These are phyloP conservation scores for Candida awuae DNA, from an alignment of 805 yeast genomes.

Conservation along the genomic window DNA sequence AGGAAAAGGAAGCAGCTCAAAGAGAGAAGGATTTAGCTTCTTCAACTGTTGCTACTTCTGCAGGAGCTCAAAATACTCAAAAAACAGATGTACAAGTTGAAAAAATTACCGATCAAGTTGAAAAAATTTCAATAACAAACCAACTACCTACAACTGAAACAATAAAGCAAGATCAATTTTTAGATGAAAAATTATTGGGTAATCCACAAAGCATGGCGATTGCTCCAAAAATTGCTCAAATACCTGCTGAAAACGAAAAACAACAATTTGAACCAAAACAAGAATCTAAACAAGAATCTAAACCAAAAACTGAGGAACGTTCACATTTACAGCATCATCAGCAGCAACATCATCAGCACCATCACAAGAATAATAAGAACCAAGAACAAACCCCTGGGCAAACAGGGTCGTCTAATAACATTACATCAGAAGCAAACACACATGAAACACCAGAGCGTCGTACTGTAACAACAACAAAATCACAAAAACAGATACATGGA, in stretches of 20 bases:
- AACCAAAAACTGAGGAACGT: not conserved
- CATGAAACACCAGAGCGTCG: constrained; percentile 29
- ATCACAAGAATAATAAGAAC: constrained; percentile 12
- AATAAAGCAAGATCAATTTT: not conserved
- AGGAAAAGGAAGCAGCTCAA: constrained; percentile 16
- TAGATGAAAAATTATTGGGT: constrained; percentile 18
- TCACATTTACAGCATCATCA: not conserved
- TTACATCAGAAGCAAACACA: constrained; percentile 5
- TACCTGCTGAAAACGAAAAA: not conserved
- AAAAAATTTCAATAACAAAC: constrained; percentile 7
- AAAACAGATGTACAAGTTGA: constrained; percentile 11
- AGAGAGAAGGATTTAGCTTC: no score
- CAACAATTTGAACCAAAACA: not conserved
- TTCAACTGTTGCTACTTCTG: no score
- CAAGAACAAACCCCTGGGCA: constrained; percentile 6
- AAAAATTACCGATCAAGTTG: constrained; percentile 5
- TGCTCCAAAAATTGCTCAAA: not conserved
- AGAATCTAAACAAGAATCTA: not conserved
- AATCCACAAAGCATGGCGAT: constrained; percentile 21
- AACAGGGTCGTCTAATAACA: not conserved
- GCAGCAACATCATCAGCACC: constrained; percentile 30
- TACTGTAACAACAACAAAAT: constrained; percentile 27
- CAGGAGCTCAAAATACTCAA: constrained; percentile 6
- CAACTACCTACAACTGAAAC: not conserved
- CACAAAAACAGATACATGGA: constrained; percentile 60